These are phyloP conservation scores for Suillus ampliporus DNA, from an alignment of 768 basidiomycete genomes.

Conservation along the genomic window DNA sequence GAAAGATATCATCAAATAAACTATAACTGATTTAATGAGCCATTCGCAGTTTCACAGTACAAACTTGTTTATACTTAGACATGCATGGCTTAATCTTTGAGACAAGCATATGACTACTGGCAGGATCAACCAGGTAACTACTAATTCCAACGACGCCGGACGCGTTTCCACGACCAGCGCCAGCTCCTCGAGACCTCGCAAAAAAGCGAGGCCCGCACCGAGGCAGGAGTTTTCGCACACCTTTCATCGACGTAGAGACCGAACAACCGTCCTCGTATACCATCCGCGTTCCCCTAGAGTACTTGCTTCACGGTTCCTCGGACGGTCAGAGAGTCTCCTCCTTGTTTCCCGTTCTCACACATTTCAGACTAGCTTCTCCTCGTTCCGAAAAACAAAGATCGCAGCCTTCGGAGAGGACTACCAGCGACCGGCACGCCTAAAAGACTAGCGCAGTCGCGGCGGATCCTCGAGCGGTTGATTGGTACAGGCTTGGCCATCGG, in stretches of 20 bases:
- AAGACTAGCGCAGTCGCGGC: not conserved
- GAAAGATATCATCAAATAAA: conserved; percentile 79
- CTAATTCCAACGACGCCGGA: conserved; percentile 14
- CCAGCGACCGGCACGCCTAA: not conserved
- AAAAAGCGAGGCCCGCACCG: too few species aligned
- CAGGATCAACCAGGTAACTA: conserved; percentile 87
- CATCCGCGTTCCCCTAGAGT: conserved; percentile 21
- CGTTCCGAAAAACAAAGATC: not conserved
- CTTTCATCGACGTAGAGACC: conserved; percentile 20
- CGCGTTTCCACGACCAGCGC: too few species aligned
- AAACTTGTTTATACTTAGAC: conserved; percentile 77
- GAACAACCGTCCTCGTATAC: conserved; percentile 42
- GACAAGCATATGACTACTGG: conserved; percentile 87
- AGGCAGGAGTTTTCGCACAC: conserved; percentile 16
- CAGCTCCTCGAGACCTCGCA: too few species aligned
- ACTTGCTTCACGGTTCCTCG: not conserved
- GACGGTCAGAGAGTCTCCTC: not conserved
- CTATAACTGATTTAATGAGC: conserved; percentile 86
- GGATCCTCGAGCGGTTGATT: not conserved
- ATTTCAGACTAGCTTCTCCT: not conserved
- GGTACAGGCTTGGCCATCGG: not conserved
- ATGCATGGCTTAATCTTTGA: conserved; percentile 87
- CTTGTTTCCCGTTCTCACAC: not conserved
- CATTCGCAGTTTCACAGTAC: conserved; percentile 82
- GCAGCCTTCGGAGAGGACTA: not conserved